Conservation (phyloP, 208 protist species). For the Trypanosoma melophagium region DNA sequence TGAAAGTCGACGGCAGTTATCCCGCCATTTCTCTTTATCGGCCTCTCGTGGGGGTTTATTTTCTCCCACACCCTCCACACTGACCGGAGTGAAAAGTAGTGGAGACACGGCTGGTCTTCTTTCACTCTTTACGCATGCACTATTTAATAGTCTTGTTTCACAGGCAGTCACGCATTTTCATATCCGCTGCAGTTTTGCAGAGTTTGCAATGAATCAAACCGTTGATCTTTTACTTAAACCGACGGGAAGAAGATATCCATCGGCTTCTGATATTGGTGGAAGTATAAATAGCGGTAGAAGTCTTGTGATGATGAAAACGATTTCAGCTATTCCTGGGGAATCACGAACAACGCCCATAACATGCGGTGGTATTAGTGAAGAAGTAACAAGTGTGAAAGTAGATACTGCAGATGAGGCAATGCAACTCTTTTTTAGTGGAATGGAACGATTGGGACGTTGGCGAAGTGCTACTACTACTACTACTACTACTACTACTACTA, state of each 20-base stretch:
- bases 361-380: background rate
- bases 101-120: conserved; percentile 17
- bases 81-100: background rate
- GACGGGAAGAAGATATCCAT: background rate
- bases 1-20: background rate
- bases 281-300: background rate
- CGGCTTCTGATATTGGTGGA: background rate
- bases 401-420: conserved; percentile 8
- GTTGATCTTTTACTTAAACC: conserved; percentile 21
- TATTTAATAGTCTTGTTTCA: conserved; percentile 25
- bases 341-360: background rate
- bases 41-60: background rate
- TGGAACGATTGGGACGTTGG: conserved; percentile 10
- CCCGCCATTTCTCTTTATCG: background rate
- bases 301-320: background rate
- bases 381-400: conserved; percentile 1
- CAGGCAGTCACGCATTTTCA: conserved; percentile 31
- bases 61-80: background rate
- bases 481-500: background rate
- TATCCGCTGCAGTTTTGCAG: conserved; percentile 25
- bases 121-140: conserved; percentile 19
- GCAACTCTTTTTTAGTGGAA: conserved; percentile 7
- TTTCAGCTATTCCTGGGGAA: background rate
- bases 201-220: conserved; percentile 27
- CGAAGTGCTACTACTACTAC: background rate